Evolutionary conservation across 1,139 yeast species (phyloP), one percentile per base, ranked within the genome.

Genomic region (Suhomyces panamericanus): DNA sequence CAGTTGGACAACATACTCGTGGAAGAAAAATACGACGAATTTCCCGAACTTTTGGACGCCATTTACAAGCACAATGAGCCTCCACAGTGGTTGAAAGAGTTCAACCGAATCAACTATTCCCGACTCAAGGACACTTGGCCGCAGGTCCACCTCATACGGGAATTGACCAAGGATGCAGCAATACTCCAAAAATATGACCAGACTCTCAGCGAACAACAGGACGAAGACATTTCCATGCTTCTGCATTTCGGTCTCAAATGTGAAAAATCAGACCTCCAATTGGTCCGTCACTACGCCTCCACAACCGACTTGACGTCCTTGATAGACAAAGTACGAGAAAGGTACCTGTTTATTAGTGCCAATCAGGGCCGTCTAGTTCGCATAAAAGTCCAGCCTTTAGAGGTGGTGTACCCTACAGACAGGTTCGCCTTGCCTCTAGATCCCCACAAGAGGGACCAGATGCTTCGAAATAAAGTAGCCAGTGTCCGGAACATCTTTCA

Each of bases 371-470:
- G 27, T 10, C 41, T 70, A 4, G 52, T 64, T 26, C 63, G 57
- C 9, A 36, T 58, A 5, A 63, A 70, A 43, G 43, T 69, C 1
- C 62, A 53, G 13, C 62, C 63, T 2, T 53, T 72, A 24, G 77
- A 71, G 41, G 72, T 66, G 7, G 31, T 60, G 2, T 70, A 67
- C 46, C 66, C 66, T 7, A 62, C 74, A 2, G 63, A 63, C 32
- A 54, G 65, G 30, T 60, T 57, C 40, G 78, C 74, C 1, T 47
- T 51, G 7, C 76, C 77, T 0, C 48, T 63, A 2, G 66, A 66
- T 43, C 63, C 64, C 6, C 50, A 54, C 3, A 55, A 56, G 14
- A 47, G 70, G 32, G 70, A 72, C 46, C 56, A 53, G 24, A 46
- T 59, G 26, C 51, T 71, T 20, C 53, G 56, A 31, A 45, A 53